Percentiles rank a stretch among this genome's conserved stretches.
These are phyloP conservation scores for Eucommia ulmoides DNA, from an alignment of 257 asterid species.

Conservation along the genomic window DNA sequence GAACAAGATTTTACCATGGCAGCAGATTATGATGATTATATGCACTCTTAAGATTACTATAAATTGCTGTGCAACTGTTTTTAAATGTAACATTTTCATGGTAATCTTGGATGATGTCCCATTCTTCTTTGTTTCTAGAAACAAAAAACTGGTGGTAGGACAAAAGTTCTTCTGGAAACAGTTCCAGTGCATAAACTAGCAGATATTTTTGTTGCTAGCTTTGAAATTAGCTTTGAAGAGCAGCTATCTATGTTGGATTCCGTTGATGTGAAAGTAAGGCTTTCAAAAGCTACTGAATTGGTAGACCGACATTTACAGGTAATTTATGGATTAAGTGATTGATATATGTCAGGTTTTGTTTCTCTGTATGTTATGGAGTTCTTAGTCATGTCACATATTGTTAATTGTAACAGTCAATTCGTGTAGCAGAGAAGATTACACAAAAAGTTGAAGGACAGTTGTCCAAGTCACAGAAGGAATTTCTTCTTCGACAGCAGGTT, in stretches of 20 bases:
- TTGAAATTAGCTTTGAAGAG: conserved; percentile 96
- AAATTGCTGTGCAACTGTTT: not conserved
- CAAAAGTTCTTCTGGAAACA: conserved; percentile 92
- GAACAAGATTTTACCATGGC: no score
- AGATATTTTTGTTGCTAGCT: conserved; percentile 97
- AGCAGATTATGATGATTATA: no score
- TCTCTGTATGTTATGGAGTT: conserved; percentile 10
- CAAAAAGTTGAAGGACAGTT: conserved; percentile 98
- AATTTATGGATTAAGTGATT: not conserved
- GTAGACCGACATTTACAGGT: conserved; percentile 98
- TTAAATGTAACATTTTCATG: not conserved
- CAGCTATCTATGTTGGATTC: conserved; percentile 92
- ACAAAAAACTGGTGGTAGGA: conserved; percentile 92
- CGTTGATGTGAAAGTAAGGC: conserved; percentile 91
- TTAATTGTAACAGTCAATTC: conserved; percentile 66
- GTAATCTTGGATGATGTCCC: conserved; percentile 4
- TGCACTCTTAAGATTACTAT: no score
- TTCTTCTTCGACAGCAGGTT: conserved; percentile 99
- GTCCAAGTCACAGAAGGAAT: conserved; percentile 98
- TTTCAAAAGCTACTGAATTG: conserved; percentile 95
- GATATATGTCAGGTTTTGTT: not conserved
- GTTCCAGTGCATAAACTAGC: conserved; percentile 97
- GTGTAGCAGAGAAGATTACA: conserved; percentile 98
- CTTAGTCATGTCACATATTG: conserved; percentile 9
- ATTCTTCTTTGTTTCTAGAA: conserved; percentile 52